A percentile compares a stretch with the other conserved stretches of the same genome.
phyloP scores from a whole-genome alignment of 1,284 basidiomycete genomes.

The Leccinum pachyderme region DNA sequence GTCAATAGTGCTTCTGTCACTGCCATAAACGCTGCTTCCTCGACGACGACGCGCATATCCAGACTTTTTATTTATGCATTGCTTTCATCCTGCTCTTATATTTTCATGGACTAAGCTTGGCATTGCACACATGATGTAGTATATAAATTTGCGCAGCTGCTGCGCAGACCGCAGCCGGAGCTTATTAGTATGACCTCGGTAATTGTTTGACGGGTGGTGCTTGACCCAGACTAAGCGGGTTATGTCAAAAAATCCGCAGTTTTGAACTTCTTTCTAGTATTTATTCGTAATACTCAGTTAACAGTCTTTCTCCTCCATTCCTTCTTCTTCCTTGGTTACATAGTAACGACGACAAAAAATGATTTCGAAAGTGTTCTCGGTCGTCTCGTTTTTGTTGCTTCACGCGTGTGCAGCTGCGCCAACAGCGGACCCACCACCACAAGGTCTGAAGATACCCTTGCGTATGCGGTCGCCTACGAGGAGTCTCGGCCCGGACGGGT shows the following conservation, averaged over 20 bases:
- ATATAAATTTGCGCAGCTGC: not conserved
- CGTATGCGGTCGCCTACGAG: slow-evolving; percentile 10
- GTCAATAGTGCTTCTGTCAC: slow-evolving; percentile 14
- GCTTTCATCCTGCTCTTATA: slow-evolving; percentile 8
- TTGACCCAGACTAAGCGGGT: too few species aligned
- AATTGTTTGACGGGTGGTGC: too few species aligned
- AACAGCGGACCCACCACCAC: slow-evolving; percentile 12
- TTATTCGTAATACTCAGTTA: not conserved
- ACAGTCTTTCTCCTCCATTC: not conserved
- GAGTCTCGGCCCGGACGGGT: slow-evolving; percentile 9
- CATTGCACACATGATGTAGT: not conserved
- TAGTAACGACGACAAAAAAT: slow-evolving; percentile 4
- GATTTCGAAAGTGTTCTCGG: slow-evolving; percentile 12
- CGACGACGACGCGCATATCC: not conserved
- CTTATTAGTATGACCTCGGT: not conserved
- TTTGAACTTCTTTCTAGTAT: slow-evolving; percentile 1
- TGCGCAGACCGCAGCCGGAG: not conserved
- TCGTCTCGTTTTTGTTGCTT: slow-evolving; percentile 9
- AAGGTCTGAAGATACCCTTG: slow-evolving; percentile 21
- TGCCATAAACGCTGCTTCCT: slow-evolving; percentile 10
- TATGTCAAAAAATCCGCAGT: slow-evolving; percentile 10
- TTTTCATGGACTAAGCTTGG: not conserved
- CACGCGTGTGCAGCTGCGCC: slow-evolving; percentile 5
- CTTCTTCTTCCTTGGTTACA: too few species aligned
- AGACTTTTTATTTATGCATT: slow-evolving; percentile 10